Evolutionary conservation across 108 stramenopile species (phyloP).

Genomic region (Skeletonema tropicum): DNA sequence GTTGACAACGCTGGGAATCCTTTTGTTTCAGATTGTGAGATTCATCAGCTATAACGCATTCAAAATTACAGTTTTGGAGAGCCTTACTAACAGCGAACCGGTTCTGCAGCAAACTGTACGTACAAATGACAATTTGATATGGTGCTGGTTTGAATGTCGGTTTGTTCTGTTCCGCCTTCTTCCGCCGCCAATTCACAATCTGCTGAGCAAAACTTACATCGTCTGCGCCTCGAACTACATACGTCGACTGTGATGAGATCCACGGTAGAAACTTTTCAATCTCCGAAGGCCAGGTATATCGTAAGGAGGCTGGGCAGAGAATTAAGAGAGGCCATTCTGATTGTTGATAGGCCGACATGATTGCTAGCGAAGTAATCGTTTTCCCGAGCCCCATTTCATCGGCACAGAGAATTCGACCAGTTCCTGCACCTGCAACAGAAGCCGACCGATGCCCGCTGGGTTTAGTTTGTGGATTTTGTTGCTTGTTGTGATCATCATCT

Average conservation of each 20-base stretch:
- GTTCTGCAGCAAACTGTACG: slow-evolving; percentile 67
- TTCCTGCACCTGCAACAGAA: slow-evolving; percentile 39
- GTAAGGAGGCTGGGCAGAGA: slow-evolving; percentile 82
- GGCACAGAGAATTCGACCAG: slow-evolving; percentile 80
- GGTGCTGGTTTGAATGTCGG: slow-evolving; percentile 7
- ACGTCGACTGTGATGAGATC: slow-evolving; percentile 50
- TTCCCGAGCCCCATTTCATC: slow-evolving; percentile 97
- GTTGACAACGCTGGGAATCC: slow-evolving; percentile 75
- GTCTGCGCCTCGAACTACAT: slow-evolving; percentile 63
- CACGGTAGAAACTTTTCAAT: slow-evolving; percentile 85
- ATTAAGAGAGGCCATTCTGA: slow-evolving; percentile 91
- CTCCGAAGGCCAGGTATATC: slow-evolving; percentile 91
- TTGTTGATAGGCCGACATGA: slow-evolving; percentile 64
- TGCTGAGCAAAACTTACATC: slow-evolving; percentile 55
- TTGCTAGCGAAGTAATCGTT: slow-evolving; percentile 83
- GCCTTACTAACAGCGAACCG: slow-evolving; percentile 49
- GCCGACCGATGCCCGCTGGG: background rate
- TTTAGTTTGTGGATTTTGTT: background rate
- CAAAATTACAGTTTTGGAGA: slow-evolving; percentile 58
- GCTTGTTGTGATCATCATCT: background rate
- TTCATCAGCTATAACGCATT: slow-evolving; percentile 88
- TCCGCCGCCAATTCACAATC: slow-evolving; percentile 39
- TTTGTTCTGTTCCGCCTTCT: background rate
- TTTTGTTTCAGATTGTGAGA: slow-evolving; percentile 87
- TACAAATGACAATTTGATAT: slow-evolving; percentile 70